These are phyloP conservation scores for Silybum marianum DNA, from an alignment of 129 eudicot genomes.

Conservation along the genomic window DNA sequence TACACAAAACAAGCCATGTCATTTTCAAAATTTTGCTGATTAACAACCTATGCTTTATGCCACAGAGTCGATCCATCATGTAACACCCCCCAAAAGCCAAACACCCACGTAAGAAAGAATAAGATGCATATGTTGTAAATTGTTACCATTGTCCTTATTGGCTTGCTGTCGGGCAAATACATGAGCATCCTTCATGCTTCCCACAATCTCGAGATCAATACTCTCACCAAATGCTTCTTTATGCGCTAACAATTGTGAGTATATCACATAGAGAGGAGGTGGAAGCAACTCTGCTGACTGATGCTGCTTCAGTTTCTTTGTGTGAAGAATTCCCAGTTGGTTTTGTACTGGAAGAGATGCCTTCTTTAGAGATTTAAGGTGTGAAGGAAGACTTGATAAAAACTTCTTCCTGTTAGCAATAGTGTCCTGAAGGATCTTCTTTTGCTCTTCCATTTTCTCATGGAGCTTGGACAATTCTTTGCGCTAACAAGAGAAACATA, in stretches of 20 bases:
- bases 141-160: conserved; percentile 65
- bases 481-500: conserved; percentile 53
- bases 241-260: conserved; percentile 87
- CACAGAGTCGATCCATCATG: background rate
- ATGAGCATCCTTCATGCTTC: conserved; percentile 96
- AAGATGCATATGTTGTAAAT: background rate
- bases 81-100: background rate
- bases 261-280: conserved; percentile 84
- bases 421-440: conserved; percentile 76
- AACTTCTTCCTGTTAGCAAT: conserved; percentile 93
- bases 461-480: conserved; percentile 82
- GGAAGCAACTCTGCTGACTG: conserved; percentile 93
- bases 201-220: conserved; percentile 80
- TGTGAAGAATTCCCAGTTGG: conserved; percentile 85
- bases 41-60: background rate
- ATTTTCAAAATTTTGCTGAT: background rate
- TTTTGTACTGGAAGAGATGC: conserved; percentile 95
- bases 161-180: conserved; percentile 84
- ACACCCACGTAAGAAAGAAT: conserved; percentile 14
- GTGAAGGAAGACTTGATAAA: conserved; percentile 97
- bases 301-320: conserved; percentile 84
- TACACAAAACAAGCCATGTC: background rate
- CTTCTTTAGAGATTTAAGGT: conserved; percentile 88
- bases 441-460: conserved; percentile 70
- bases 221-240: conserved; percentile 98